These are phyloP conservation scores for Plasmodium chabaudi DNA, from an alignment of 169 alveolate genomes.

Conservation along the genomic window DNA sequence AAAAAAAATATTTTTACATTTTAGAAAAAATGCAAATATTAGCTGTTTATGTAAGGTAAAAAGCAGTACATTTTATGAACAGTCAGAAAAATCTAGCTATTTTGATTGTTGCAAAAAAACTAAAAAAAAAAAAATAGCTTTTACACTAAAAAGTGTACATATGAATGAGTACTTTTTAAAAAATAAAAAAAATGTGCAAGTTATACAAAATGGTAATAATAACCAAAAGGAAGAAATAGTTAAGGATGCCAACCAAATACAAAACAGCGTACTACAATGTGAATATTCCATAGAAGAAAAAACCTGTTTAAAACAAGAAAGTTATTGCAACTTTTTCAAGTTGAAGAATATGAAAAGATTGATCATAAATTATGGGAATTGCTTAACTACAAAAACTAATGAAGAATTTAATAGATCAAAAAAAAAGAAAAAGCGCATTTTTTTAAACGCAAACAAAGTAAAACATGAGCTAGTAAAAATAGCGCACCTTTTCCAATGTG, in stretches of 20 bases:
- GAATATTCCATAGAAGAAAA: background rate
- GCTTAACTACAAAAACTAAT: slow-evolving; percentile 11
- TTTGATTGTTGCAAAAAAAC: background rate
- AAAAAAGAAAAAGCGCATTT: background rate
- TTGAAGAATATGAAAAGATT: slow-evolving; percentile 46
- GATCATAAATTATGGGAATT: slow-evolving; percentile 7
- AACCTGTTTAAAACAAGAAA: background rate
- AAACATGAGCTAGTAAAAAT: slow-evolving; percentile 7
- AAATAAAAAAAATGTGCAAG: background rate
- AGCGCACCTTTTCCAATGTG: slow-evolving; percentile 11
- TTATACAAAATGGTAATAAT: background rate
- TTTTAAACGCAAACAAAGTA: slow-evolving; percentile 28
- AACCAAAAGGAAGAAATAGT: background rate
- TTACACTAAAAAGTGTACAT: background rate
- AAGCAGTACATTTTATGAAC: background rate
- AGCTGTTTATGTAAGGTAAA: background rate
- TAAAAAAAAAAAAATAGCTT: background rate
- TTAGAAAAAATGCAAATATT: slow-evolving; percentile 6
- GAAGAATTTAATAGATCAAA: slow-evolving; percentile 9
- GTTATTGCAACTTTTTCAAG: slow-evolving; percentile 16
- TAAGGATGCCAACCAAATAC: background rate
- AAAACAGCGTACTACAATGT: background rate
- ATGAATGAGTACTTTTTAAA: background rate
- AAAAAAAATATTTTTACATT: slow-evolving; percentile 16
- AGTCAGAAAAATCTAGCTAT: background rate